phyloP scores from a whole-genome alignment of 768 basidiomycete species.

The Pleurotus eryngii region DNA sequence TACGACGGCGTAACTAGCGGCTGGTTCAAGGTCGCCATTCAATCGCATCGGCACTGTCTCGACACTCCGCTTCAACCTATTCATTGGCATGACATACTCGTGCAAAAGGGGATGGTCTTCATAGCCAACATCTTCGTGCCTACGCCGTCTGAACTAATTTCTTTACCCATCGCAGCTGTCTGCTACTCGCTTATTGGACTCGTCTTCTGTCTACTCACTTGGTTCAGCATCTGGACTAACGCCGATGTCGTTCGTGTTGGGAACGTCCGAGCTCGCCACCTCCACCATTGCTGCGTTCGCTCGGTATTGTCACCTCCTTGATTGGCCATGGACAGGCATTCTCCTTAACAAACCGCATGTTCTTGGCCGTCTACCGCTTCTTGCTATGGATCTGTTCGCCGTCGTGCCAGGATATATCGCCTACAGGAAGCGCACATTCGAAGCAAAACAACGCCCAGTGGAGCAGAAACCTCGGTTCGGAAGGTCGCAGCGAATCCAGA shows the following conservation, averaged over 20 bases:
- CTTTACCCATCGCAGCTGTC: constrained; percentile 35
- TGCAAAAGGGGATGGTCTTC: no score
- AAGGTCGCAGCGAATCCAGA: constrained; percentile 65
- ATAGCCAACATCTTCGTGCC: constrained; percentile 51
- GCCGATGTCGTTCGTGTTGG: constrained; percentile 73
- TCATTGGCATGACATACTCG: no score
- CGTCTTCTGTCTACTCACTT: constrained; percentile 66
- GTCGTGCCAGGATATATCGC: constrained; percentile 75
- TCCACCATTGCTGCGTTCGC: constrained; percentile 61
- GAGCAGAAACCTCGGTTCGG: constrained; percentile 57
- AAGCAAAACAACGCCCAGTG: constrained; percentile 76
- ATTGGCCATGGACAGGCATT: constrained; percentile 78
- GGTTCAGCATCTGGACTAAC: constrained; percentile 70
- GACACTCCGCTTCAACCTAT: no score
- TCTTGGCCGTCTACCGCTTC: constrained; percentile 78
- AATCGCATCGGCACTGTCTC: no score
- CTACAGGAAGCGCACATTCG: constrained; percentile 70
- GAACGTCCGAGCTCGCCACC: constrained; percentile 64
- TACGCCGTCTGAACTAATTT: no score
- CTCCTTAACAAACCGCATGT: constrained; percentile 82
- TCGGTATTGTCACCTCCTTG: constrained; percentile 61
- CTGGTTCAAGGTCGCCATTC: no score
- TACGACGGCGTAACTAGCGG: constrained; percentile 40
- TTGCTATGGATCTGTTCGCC: constrained; percentile 73
- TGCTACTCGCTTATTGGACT: constrained; percentile 58